phyloP scores from a whole-genome alignment of 257 asterid genomes.

The Jacaranda copaia region DNA sequence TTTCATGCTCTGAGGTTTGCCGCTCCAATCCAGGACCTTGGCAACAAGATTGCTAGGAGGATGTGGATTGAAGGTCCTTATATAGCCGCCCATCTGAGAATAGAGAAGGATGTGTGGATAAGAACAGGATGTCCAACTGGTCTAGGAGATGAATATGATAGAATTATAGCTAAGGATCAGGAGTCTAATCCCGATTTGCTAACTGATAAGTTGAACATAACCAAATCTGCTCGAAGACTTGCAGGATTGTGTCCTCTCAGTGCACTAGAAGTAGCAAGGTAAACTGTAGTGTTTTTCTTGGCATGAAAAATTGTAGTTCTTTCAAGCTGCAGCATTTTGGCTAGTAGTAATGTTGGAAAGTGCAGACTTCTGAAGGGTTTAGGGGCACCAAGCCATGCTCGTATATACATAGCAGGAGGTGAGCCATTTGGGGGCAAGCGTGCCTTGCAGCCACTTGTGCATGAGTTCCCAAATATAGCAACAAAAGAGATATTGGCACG shows the following conservation, averaged over 20 bases:
- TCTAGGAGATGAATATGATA: slow-evolving; percentile 51
- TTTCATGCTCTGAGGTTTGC: slow-evolving; percentile 68
- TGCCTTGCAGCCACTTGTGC: slow-evolving; percentile 52
- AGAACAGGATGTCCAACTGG: slow-evolving; percentile 64
- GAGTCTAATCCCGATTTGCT: slow-evolving; percentile 55
- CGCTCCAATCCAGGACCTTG: slow-evolving; percentile 55
- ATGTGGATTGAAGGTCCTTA: slow-evolving; percentile 80
- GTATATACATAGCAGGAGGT: slow-evolving; percentile 64
- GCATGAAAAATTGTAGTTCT: background rate
- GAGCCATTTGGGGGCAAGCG: slow-evolving; percentile 64
- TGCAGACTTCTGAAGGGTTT: slow-evolving; percentile 58
- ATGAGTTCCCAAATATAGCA: slow-evolving; percentile 60
- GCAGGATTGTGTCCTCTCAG: slow-evolving; percentile 73
- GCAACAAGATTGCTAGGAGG: slow-evolving; percentile 62
- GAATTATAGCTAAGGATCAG: slow-evolving; percentile 48
- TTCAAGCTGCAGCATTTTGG: background rate
- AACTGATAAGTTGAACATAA: slow-evolving; percentile 58
- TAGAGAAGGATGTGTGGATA: slow-evolving; percentile 76
- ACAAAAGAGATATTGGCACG: slow-evolving; percentile 52
- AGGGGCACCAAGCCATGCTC: slow-evolving; percentile 54
- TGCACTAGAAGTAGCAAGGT: slow-evolving; percentile 64
- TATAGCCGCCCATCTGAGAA: slow-evolving; percentile 61
- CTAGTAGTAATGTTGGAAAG: background rate
- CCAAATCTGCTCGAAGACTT: slow-evolving; percentile 50
- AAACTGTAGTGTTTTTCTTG: background rate